Conservation (phyloP, 2,329 filamentous ascomycete species). For the Cylindrodendrum hubeiense region DNA sequence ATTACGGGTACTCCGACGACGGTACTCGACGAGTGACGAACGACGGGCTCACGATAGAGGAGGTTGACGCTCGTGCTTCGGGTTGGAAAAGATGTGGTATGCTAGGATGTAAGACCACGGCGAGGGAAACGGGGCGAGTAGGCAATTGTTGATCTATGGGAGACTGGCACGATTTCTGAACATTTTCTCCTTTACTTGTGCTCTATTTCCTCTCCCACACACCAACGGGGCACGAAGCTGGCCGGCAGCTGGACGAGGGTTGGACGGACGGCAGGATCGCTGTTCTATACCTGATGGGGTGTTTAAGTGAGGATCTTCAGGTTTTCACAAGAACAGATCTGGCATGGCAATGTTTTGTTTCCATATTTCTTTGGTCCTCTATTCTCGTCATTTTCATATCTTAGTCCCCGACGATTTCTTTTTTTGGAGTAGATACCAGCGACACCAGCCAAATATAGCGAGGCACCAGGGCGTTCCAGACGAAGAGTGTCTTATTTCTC, state of each 20-base stretch:
- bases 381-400: background rate
- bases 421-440: slow-evolving; percentile 33
- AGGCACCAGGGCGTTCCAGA: background rate
- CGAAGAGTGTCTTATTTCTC: background rate
- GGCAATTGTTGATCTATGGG: slow-evolving; percentile 9
- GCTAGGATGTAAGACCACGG: slow-evolving; percentile 4
- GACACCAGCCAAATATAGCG: slow-evolving; percentile 19
- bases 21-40: slow-evolving; percentile 5
- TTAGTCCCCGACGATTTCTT: slow-evolving; percentile 12
- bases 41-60: background rate
- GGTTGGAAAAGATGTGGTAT: slow-evolving; percentile 2
- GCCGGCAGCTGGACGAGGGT: background rate
- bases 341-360: background rate
- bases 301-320: slow-evolving; percentile 8
- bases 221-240: background rate
- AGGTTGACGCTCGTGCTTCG: slow-evolving; percentile 8
- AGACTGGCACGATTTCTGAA: slow-evolving; percentile 4
- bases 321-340: slow-evolving; percentile 12
- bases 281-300: slow-evolving; percentile 17
- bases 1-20: background rate
- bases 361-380: background rate
- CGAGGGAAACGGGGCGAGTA: background rate
- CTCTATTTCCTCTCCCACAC: slow-evolving; percentile 12
- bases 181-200: slow-evolving; percentile 10
- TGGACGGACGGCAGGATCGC: slow-evolving; percentile 34